Evolutionary conservation across 2,329 filamentous ascomycete species (phyloP).

Genomic region (Tolypocladium ophioglossoides): DNA sequence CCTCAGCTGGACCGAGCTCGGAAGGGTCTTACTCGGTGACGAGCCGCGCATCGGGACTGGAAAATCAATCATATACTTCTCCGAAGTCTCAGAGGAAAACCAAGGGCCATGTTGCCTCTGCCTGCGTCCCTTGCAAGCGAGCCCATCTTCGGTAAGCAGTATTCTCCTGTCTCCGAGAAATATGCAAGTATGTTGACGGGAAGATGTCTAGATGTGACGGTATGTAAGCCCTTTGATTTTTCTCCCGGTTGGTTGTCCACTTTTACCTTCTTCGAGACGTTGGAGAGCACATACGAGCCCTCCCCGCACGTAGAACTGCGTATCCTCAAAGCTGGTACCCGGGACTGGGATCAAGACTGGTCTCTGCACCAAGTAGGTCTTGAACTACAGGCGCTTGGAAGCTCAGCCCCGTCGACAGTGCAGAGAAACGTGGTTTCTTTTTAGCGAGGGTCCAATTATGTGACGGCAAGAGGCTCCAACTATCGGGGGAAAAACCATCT

Average conservation of each 20-base stretch:
- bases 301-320: neutral
- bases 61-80: slow-evolving; percentile 38
- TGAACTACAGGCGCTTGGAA: neutral
- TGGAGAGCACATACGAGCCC: neutral
- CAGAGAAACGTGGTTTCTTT: neutral
- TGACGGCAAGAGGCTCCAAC: too few species aligned
- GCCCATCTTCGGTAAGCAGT: slow-evolving; percentile 60
- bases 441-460: neutral
- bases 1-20: slow-evolving; percentile 8
- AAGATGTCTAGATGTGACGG: slow-evolving; percentile 43
- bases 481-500: neutral
- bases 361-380: neutral
- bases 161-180: neutral
- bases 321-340: neutral
- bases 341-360: neutral
- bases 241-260: neutral
- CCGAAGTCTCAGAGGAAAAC: slow-evolving; percentile 56
- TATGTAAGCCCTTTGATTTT: slow-evolving; percentile 32
- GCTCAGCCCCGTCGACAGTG: neutral
- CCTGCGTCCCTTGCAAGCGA: slow-evolving; percentile 77
- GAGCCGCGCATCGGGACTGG: slow-evolving; percentile 26
- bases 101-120: slow-evolving; percentile 74
- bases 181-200: neutral
- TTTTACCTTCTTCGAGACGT: neutral
- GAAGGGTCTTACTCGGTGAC: slow-evolving; percentile 11